Evolutionary conservation across 345 rosid species (phyloP).

Genomic region (Populus euphratica): DNA sequence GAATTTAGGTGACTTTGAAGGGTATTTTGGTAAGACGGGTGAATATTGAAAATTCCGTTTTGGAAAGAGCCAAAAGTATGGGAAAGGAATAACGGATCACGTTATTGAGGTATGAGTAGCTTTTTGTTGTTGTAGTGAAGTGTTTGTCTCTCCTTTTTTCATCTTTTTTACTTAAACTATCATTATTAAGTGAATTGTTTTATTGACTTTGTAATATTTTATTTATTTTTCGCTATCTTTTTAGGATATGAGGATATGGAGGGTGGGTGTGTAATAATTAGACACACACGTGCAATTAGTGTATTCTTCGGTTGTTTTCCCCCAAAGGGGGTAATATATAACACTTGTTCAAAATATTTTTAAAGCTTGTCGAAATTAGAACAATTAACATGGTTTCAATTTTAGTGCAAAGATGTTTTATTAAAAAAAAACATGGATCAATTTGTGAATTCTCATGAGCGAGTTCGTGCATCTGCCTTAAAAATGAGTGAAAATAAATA

Average conservation of each 20-base stretch:
- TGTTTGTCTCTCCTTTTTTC: conserved; percentile 14
- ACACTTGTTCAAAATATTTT: no score
- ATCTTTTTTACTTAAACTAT: not conserved
- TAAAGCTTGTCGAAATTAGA: no score
- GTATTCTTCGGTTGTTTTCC: not conserved
- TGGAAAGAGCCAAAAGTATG: conserved; percentile 29
- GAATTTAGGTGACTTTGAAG: not conserved
- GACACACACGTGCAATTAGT: conserved; percentile 51
- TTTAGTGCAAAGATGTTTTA: no score
- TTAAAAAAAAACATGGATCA: no score
- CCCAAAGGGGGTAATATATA: not conserved
- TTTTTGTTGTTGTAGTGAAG: conserved; percentile 3
- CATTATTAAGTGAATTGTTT: not conserved
- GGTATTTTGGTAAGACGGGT: conserved; percentile 18
- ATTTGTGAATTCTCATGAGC: no score
- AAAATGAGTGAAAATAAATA: no score
- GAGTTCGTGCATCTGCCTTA: accelerated
- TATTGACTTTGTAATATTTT: not conserved
- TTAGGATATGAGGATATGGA: conserved; percentile 12
- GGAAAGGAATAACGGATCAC: conserved; percentile 58
- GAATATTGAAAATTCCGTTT: conserved; percentile 36
- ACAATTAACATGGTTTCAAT: no score
- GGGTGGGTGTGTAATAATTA: conserved; percentile 52
- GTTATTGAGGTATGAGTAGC: conserved; percentile 48
- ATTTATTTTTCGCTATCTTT: conserved; percentile 12